A percentile compares a stretch with the other conserved stretches of the same genome.
These are phyloP conservation scores for Fusarium piperis DNA, from an alignment of 2,329 filamentous ascomycete genomes.

Conservation along the genomic window DNA sequence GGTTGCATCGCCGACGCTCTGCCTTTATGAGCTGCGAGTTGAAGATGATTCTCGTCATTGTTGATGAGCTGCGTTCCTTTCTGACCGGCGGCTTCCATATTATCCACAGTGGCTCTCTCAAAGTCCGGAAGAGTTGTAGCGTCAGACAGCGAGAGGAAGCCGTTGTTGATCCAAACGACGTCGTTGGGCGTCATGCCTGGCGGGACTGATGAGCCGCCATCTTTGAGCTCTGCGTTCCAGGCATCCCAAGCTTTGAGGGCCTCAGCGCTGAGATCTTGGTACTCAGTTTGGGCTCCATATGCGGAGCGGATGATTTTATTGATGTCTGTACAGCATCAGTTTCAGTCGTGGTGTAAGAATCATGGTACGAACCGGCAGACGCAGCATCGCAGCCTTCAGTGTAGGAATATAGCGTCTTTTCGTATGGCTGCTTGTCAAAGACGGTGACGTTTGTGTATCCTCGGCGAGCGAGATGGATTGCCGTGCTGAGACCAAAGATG, in stretches of 20 bases:
- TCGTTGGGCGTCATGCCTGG: slow-evolving; percentile 48
- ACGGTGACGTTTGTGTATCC: slow-evolving; percentile 60
- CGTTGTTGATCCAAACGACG: slow-evolving; percentile 51
- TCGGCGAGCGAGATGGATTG: slow-evolving; percentile 44
- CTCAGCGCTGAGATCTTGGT: slow-evolving; percentile 55
- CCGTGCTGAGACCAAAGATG: slow-evolving; percentile 51
- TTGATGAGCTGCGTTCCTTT: slow-evolving; percentile 47
- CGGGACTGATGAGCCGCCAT: slow-evolving; percentile 40
- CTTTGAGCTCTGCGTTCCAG: slow-evolving; percentile 55
- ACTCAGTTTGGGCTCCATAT: slow-evolving; percentile 53
- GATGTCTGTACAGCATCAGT: slow-evolving; percentile 37
- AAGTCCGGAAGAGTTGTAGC: slow-evolving; percentile 40
- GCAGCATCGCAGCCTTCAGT: slow-evolving; percentile 54
- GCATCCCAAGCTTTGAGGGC: slow-evolving; percentile 52
- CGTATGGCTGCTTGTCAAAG: slow-evolving; percentile 58
- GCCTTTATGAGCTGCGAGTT: slow-evolving; percentile 43
- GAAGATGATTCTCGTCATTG: slow-evolving; percentile 30
- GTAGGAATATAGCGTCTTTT: slow-evolving; percentile 53
- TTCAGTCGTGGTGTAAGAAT: not conserved
- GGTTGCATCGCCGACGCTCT: slow-evolving; percentile 49
- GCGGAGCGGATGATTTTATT: slow-evolving; percentile 51
- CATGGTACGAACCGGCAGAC: slow-evolving; percentile 47
- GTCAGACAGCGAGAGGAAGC: slow-evolving; percentile 43
- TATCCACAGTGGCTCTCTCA: slow-evolving; percentile 48
- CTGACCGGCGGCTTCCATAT: slow-evolving; percentile 48